Evolutionary conservation across 208 protist genomes (phyloP).

Genomic region (Wallacemonas collosoma): DNA sequence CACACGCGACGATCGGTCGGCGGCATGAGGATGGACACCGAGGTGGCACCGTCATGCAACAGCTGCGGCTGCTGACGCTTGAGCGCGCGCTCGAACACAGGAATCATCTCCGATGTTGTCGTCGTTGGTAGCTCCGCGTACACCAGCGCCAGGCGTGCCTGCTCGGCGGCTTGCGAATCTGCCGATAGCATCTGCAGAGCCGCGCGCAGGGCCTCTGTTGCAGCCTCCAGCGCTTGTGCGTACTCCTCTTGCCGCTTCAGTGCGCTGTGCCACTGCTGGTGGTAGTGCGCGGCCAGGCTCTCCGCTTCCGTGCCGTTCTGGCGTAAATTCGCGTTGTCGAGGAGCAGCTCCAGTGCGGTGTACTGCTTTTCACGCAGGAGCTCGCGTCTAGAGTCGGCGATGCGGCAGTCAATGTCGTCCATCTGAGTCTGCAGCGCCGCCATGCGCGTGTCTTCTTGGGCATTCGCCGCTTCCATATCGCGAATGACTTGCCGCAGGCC

Average conservation of each 20-base stretch:
- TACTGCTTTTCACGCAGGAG: slow-evolving; percentile 64
- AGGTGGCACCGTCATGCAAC: slow-evolving; percentile 2
- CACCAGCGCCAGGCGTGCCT: slow-evolving; percentile 49
- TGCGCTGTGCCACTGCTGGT: slow-evolving; percentile 63
- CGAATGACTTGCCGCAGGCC: slow-evolving; percentile 60
- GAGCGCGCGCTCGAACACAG: slow-evolving; percentile 54
- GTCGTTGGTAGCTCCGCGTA: slow-evolving; percentile 66
- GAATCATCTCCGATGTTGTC: slow-evolving; percentile 56
- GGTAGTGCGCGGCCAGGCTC: slow-evolving; percentile 80
- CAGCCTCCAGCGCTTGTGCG: slow-evolving; percentile 56
- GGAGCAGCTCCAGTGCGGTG: slow-evolving; percentile 62
- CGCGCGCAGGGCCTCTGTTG: slow-evolving; percentile 42
- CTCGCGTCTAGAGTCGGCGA: slow-evolving; percentile 44
- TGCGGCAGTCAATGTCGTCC: slow-evolving; percentile 53
- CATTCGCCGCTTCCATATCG: slow-evolving; percentile 44
- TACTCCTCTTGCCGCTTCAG: slow-evolving; percentile 68
- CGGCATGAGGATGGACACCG: slow-evolving; percentile 14
- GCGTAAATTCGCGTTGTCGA: slow-evolving; percentile 71
- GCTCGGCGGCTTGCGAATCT: slow-evolving; percentile 21
- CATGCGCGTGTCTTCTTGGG: slow-evolving; percentile 38
- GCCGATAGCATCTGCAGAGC: slow-evolving; percentile 38
- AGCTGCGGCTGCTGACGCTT: slow-evolving; percentile 12
- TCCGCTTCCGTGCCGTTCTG: slow-evolving; percentile 84
- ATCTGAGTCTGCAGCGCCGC: slow-evolving; percentile 36
- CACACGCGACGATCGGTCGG: background rate